Conservation (phyloP, 805 yeast genomes). For the Ogataea wickerhamii region DNA sequence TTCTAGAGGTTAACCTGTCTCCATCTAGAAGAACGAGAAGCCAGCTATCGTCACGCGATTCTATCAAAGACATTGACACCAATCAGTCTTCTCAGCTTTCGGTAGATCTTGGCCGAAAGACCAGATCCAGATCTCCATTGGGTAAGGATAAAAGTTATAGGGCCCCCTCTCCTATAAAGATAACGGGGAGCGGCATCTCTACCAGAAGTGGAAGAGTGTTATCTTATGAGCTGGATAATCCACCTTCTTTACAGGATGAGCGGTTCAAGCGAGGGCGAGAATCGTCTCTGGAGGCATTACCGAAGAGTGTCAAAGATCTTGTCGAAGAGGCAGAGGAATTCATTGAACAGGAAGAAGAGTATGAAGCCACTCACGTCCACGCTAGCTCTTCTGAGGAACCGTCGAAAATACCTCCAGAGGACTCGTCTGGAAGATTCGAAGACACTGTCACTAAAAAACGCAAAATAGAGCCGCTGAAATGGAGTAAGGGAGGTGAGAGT, state of each 20-base stretch:
- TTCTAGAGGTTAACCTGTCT: constrained; percentile 6
- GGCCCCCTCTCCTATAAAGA: constrained; percentile 21
- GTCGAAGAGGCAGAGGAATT: constrained; percentile 29
- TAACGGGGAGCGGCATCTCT: constrained; percentile 24
- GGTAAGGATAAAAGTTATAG: constrained; percentile 24
- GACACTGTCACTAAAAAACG: too few relatives aligned
- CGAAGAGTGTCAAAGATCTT: constrained; percentile 22
- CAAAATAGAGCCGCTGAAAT: too few relatives aligned
- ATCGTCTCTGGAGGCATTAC: constrained; percentile 13
- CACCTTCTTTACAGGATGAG: constrained; percentile 2
- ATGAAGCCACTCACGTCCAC: too few relatives aligned
- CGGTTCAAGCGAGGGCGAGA: constrained; percentile 8
- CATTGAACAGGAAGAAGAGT: constrained; percentile 21
- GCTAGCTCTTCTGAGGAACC: too few relatives aligned
- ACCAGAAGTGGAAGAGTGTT: constrained; percentile 29
- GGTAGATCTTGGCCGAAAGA: constrained; percentile 11
- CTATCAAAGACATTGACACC: not conserved
- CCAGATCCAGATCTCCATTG: constrained; percentile 26
- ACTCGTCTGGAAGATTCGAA: too few relatives aligned
- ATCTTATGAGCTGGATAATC: constrained; percentile 26
- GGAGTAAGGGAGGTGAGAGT: too few relatives aligned
- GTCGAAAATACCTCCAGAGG: too few relatives aligned
- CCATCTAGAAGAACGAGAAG: constrained; percentile 19
- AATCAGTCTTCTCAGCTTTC: constrained; percentile 1
- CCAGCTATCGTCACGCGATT: constrained; percentile 3